Evolutionary conservation across 2,329 filamentous ascomycete genomes (phyloP).

Genomic region (Penicillium sp.): DNA sequence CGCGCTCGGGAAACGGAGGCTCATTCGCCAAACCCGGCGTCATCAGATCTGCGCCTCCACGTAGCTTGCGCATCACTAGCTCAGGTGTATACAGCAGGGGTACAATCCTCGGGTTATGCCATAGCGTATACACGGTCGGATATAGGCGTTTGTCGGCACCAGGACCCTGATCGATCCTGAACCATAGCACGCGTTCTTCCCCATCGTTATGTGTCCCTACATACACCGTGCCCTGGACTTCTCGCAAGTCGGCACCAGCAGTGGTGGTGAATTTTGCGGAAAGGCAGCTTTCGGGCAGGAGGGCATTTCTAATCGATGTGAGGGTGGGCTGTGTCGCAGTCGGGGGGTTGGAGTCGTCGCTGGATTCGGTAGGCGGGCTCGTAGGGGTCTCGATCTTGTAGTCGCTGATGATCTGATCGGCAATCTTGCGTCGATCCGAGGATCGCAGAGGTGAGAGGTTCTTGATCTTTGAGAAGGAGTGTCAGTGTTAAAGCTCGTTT

Average conservation of each 20-base stretch:
- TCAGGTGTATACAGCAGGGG: slow-evolving; percentile 68
- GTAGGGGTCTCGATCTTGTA: slow-evolving; percentile 58
- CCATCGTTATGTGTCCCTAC: slow-evolving; percentile 62
- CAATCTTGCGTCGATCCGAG: slow-evolving; percentile 69
- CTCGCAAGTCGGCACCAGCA: slow-evolving; percentile 63
- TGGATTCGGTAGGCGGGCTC: slow-evolving; percentile 34
- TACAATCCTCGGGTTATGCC: slow-evolving; percentile 65
- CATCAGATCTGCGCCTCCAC: slow-evolving; percentile 70
- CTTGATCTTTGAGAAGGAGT: slow-evolving; percentile 58
- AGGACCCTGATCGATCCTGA: slow-evolving; percentile 61
- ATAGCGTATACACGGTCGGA: slow-evolving; percentile 67
- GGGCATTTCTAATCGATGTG: slow-evolving; percentile 58
- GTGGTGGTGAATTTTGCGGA: slow-evolving; percentile 70
- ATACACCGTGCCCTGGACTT: slow-evolving; percentile 68
- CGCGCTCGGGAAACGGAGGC: slow-evolving; percentile 65
- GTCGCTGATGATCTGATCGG: slow-evolving; percentile 69
- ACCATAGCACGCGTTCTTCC: slow-evolving; percentile 68
- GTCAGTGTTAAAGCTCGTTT: not conserved
- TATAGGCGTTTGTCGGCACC: slow-evolving; percentile 48
- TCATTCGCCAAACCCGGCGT: slow-evolving; percentile 69
- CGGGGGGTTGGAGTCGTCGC: slow-evolving; percentile 44
- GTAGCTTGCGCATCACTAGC: slow-evolving; percentile 64
- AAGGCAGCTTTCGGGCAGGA: slow-evolving; percentile 67
- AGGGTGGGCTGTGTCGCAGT: slow-evolving; percentile 53
- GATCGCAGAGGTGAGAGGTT: slow-evolving; percentile 68